Percentiles rank a stretch among this genome's conserved stretches.
Conservation (phyloP, 2,329 filamentous ascomycete genomes). For the Phaeoacremonium minimum region DNA sequence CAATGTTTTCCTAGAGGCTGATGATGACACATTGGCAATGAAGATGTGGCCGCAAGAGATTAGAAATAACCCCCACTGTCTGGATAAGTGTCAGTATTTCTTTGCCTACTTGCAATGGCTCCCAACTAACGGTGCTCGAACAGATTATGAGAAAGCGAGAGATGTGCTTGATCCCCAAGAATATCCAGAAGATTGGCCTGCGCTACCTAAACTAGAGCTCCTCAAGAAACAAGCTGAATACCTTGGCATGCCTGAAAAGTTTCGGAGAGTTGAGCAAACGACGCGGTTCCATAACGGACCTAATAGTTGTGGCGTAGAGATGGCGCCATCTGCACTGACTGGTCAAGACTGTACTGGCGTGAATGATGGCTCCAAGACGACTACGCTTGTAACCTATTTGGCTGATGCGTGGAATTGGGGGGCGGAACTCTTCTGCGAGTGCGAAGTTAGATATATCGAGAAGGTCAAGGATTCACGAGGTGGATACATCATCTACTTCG, state of each 20-base stretch:
- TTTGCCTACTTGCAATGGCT: not conserved
- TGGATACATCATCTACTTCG: conserved; percentile 61
- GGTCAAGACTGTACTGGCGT: conserved; percentile 61
- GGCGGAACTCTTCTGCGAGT: conserved; percentile 66
- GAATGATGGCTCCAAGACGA: conserved; percentile 66
- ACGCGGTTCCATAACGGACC: conserved; percentile 57
- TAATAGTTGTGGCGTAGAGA: conserved; percentile 61
- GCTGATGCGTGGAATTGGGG: conserved; percentile 70
- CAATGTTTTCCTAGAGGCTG: conserved; percentile 61
- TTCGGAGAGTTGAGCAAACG: conserved; percentile 54
- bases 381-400: conserved; percentile 62
- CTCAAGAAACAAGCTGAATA: conserved; percentile 52
- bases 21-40: conserved; percentile 47
- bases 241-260: conserved; percentile 47
- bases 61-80: conserved; percentile 29
- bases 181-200: conserved; percentile 55
- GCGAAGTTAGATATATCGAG: conserved; percentile 60
- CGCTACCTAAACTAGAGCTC: conserved; percentile 52
- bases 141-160: conserved; percentile 54
- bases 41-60: conserved; percentile 57
- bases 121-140: not conserved
- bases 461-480: conserved; percentile 38
- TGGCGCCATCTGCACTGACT: conserved; percentile 54
- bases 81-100: conserved; percentile 43
- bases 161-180: conserved; percentile 52